Evolutionary conservation across 257 asterid species (phyloP).

Genomic region (Salvia miltiorrhiza): DNA sequence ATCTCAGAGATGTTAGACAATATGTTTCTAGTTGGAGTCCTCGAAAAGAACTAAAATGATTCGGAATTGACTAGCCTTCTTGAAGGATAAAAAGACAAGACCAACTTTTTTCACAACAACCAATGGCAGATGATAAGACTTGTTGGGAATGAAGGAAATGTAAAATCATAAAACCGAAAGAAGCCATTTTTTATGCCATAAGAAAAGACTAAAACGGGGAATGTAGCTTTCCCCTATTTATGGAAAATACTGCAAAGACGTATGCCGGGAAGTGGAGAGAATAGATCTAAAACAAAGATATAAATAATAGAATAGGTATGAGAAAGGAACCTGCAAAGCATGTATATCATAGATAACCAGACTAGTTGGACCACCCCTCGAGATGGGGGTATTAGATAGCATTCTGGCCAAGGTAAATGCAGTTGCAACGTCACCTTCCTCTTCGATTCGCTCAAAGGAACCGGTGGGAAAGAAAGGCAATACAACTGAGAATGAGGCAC

Average conservation of each 20-base stretch:
- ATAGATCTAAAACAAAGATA: constrained; percentile 1
- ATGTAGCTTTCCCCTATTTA: neutral
- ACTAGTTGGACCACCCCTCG: constrained; percentile 97
- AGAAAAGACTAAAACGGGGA: neutral
- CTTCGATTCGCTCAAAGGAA: constrained; percentile 87
- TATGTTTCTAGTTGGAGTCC: neutral
- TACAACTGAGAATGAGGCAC: constrained; percentile 76
- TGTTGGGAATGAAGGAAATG: neutral
- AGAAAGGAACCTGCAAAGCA: constrained; percentile 73
- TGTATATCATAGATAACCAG: constrained; percentile 82
- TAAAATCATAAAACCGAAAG: neutral
- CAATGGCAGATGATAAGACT: neutral
- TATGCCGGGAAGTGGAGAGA: neutral
- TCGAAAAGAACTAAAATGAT: neutral
- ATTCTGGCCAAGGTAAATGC: constrained; percentile 96
- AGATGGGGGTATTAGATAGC: constrained; percentile 77
- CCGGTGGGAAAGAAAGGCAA: constrained; percentile 95
- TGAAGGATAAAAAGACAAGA: neutral
- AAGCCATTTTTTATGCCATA: neutral
- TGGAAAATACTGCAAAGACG: neutral
- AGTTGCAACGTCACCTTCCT: constrained; percentile 97
- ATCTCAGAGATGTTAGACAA: neutral
- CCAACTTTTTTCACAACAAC: neutral
- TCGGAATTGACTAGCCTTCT: neutral
- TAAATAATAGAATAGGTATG: neutral